A percentile compares a stretch with the other conserved stretches of the same genome.
Evolutionary conservation across 1,284 basidiomycete genomes (phyloP).

Genomic region (Cutaneotrichosporon sp.): DNA sequence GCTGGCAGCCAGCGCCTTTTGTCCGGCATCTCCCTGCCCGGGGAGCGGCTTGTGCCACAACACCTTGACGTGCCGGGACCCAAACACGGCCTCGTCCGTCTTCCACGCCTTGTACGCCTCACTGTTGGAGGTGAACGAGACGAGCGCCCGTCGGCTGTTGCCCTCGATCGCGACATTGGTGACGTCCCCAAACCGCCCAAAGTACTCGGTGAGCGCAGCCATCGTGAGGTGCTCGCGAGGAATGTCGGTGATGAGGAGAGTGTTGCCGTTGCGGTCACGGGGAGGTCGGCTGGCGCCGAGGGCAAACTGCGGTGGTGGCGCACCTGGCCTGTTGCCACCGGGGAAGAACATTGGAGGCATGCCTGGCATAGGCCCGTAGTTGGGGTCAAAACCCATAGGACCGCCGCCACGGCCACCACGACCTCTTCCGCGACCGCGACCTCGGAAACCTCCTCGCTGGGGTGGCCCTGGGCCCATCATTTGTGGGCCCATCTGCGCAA

Average conservation of each 20-base stretch:
- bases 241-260: constrained; percentile 89
- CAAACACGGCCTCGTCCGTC: constrained; percentile 86
- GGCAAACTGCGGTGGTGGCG: constrained; percentile 7
- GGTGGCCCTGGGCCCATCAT: constrained; percentile 53
- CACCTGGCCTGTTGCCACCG: constrained; percentile 8
- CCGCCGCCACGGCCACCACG: constrained; percentile 30
- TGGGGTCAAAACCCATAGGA: constrained; percentile 15
- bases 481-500: constrained; percentile 22
- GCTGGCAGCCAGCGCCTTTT: constrained; percentile 69
- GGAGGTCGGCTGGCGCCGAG: constrained; percentile 33
- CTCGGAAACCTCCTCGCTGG: constrained; percentile 33
- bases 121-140: constrained; percentile 78
- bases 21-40: constrained; percentile 71
- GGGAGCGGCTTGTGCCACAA: constrained; percentile 89
- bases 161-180: constrained; percentile 86
- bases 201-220: constrained; percentile 77
- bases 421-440: constrained; percentile 45
- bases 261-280: constrained; percentile 63
- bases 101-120: constrained; percentile 87
- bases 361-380: constrained; percentile 16
- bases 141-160: constrained; percentile 68
- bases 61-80: constrained; percentile 88
- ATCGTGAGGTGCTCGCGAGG: constrained; percentile 74
- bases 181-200: constrained; percentile 85
- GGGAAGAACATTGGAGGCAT: constrained; percentile 22